These are phyloP conservation scores for Styphnolobium japonicum DNA, from an alignment of 306 rosid species.

Conservation along the genomic window DNA sequence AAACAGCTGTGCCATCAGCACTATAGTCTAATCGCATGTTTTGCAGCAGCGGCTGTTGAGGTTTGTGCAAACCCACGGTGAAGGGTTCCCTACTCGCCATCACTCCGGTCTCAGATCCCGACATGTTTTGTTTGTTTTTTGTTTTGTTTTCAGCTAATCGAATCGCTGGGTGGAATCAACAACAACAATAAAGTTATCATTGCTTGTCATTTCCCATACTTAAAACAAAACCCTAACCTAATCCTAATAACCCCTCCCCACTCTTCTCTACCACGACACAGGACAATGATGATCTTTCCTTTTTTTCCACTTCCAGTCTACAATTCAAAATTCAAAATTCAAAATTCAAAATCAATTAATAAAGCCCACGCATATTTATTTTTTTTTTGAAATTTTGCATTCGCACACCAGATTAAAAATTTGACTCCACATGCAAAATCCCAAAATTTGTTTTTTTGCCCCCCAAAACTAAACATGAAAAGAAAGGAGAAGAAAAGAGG, in stretches of 20 bases:
- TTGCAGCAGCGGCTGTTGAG: constrained; percentile 32
- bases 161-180: neutral
- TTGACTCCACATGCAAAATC: neutral
- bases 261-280: neutral
- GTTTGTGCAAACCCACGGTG: constrained; percentile 36
- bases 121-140: constrained; percentile 35
- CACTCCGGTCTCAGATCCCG: constrained; percentile 67
- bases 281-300: neutral
- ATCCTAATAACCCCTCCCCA: neutral
- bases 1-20: constrained; percentile 41
- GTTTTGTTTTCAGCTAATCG: neutral
- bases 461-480: neutral
- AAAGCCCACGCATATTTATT: neutral
- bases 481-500: neutral
- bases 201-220: neutral
- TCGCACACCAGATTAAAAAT: constrained; percentile 7
- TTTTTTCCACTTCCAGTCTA: constrained; percentile 5
- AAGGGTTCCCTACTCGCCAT: constrained; percentile 54
- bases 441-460: neutral
- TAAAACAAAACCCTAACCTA: neutral
- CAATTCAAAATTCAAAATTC: constrained; percentile 13
- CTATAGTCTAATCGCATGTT: constrained; percentile 45
- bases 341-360: neutral
- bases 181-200: neutral
- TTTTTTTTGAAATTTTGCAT: neutral